These are phyloP conservation scores for Tulasnella sp. DNA, from an alignment of 768 basidiomycete species.

Conservation along the genomic window DNA sequence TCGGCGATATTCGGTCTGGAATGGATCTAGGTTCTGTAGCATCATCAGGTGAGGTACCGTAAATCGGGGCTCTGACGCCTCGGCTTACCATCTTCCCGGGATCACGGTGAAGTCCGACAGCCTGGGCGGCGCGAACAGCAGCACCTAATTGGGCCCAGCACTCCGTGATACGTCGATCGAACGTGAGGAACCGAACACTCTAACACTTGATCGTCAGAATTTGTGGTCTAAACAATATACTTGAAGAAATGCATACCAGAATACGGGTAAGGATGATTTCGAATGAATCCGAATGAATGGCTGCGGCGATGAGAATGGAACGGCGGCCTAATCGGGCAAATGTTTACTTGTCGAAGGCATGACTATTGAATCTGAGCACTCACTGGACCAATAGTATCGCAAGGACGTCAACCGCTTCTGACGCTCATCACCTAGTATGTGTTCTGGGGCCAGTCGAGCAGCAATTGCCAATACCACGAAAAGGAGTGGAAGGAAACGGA, in stretches of 20 bases:
- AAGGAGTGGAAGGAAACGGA: conserved; percentile 80
- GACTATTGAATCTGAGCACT: conserved; percentile 26
- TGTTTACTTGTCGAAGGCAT: conserved; percentile 13
- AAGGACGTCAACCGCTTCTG: conserved; percentile 67
- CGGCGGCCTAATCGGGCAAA: conserved; percentile 49
- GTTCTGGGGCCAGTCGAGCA: conserved; percentile 73
- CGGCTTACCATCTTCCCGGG: conserved; percentile 61
- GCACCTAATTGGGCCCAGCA: conserved; percentile 95
- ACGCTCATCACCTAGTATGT: conserved; percentile 68
- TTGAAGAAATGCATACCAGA: conserved; percentile 33
- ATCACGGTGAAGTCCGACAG: conserved; percentile 85
- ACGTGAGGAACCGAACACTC: conserved; percentile 57
- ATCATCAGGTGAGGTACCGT: neutral
- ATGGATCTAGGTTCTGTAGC: conserved; percentile 53
- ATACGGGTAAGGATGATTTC: conserved; percentile 90
- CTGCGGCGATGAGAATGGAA: conserved; percentile 80
- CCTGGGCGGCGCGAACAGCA: conserved; percentile 85
- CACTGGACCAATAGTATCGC: conserved; percentile 93
- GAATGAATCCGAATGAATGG: conserved; percentile 84
- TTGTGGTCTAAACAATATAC: neutral
- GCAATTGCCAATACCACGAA: conserved; percentile 88
- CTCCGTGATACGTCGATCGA: conserved; percentile 82
- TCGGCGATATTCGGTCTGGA: conserved; percentile 76
- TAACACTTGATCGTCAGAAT: conserved; percentile 19
- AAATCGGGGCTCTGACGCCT: neutral